These are phyloP conservation scores for Gelatoporia subvermispora DNA, from an alignment of 768 basidiomycete genomes.

Conservation along the genomic window DNA sequence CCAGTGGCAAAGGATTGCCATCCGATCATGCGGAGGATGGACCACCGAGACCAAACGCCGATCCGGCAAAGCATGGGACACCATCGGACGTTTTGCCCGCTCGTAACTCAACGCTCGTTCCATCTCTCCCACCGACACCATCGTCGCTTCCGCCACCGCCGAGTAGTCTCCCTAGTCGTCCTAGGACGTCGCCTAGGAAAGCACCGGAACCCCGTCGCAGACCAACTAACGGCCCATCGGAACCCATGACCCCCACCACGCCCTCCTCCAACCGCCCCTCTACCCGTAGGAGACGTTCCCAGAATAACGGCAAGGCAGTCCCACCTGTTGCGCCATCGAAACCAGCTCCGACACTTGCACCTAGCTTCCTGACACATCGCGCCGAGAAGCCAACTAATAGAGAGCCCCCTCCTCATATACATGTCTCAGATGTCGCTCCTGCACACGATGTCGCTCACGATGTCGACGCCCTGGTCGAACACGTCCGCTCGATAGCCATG, in stretches of 20 bases:
- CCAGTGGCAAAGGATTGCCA: constrained; percentile 19
- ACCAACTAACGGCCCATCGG: constrained; percentile 8
- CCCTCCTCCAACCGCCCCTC: constrained; percentile 34
- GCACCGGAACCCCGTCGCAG: constrained; percentile 15
- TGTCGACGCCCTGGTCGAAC: constrained; percentile 76
- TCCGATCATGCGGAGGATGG: constrained; percentile 17
- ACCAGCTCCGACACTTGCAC: constrained; percentile 14
- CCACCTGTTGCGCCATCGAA: constrained; percentile 14
- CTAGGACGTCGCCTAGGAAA: constrained; percentile 11
- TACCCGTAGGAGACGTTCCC: constrained; percentile 47
- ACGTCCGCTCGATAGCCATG: constrained; percentile 70
- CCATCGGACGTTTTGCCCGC: constrained; percentile 1
- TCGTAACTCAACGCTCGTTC: constrained; percentile 2
- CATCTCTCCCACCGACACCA: constrained; percentile 12
- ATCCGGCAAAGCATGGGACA: constrained; percentile 18
- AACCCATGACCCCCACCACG: constrained; percentile 11
- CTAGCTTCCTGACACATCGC: constrained; percentile 6
- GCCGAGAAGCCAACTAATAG: constrained; percentile 32
- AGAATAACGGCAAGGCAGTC: constrained; percentile 30
- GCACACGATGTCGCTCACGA: constrained; percentile 52
- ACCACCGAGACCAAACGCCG: constrained; percentile 5
- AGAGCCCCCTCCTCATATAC: constrained; percentile 58
- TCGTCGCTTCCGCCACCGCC: not conserved
- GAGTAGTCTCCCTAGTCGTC: constrained; percentile 6
- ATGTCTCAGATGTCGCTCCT: constrained; percentile 26